Conservation (phyloP, 306 rosid genomes). For the Prunus mume region DNA sequence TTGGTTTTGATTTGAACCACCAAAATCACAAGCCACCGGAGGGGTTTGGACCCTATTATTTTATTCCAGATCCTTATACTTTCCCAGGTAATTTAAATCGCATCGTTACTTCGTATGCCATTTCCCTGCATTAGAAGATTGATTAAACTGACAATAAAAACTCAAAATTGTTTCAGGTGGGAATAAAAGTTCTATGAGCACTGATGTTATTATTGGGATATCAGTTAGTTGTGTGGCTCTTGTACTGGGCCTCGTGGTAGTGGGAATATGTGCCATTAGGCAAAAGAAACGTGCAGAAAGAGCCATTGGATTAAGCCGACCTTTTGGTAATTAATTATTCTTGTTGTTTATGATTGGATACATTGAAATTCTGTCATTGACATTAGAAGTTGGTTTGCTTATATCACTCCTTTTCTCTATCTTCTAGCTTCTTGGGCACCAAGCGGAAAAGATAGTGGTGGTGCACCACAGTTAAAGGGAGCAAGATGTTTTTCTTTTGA, state of each 20-base stretch:
- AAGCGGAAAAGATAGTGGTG: constrained; percentile 84
- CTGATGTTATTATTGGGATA: constrained; percentile 48
- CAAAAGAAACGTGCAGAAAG: constrained; percentile 95
- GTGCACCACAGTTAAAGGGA: constrained; percentile 96
- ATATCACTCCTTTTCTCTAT: constrained; percentile 16
- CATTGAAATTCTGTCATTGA: constrained; percentile 11
- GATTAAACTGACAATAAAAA: constrained; percentile 28
- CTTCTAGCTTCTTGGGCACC: constrained; percentile 89
- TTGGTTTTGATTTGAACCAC: constrained; percentile 71
- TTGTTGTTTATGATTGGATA: constrained; percentile 11
- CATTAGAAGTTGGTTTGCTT: constrained; percentile 12
- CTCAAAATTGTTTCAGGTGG: constrained; percentile 37
- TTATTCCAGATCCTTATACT: constrained; percentile 63
- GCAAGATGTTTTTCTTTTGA: constrained; percentile 96
- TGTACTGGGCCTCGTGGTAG: constrained; percentile 60
- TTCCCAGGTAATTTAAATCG: constrained; percentile 54
- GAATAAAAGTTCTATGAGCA: constrained; percentile 41
- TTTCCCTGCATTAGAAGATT: constrained; percentile 1
- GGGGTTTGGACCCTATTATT: constrained; percentile 73
- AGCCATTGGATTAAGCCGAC: constrained; percentile 80
- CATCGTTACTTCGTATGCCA: background rate
- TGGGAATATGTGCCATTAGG: constrained; percentile 61
- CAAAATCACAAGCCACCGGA: constrained; percentile 81
- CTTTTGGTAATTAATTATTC: constrained; percentile 56
- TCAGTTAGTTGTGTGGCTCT: constrained; percentile 50